Evolutionary conservation across 208 protist genomes (phyloP), one percentile per base, ranked within the genome.

Genomic region (Paratrypanosoma confusum): DNA sequence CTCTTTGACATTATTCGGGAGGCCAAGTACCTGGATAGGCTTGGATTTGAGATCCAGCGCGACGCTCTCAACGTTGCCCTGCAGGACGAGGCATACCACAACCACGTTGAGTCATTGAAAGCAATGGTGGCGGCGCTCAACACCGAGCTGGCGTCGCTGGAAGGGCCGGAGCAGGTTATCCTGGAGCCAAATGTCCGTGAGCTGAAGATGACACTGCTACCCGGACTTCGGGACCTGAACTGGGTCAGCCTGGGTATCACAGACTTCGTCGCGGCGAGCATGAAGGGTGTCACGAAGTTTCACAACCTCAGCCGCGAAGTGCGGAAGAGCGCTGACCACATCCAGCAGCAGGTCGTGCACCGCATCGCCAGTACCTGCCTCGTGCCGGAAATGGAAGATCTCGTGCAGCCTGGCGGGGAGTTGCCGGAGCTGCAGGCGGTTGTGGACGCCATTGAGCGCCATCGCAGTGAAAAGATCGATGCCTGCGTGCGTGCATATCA

Each of bases 181-280:
- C 65, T 98, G 20, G 51, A 53, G 1, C 68, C 70, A 28, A 80
- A 96, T 37, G 81, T 98, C 22, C 59, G 50, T 0, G 75, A 97
- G 52, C 71, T 98, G 34, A 90, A 90, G 55, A 41, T 54, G 34
- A 67, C 84, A 10, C 59, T 99, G 7, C 65, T 93, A 45, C 91
- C 93, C n/a, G 96, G 95, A 20, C 81, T 96, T 48, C 57, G 69
- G 25, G 81, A 96, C 52, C 89, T 98, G 49, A 99, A 99, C 81
- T 99, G 97, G 96, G 98, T 96, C 25, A 98, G 95, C 36, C 79
- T 99, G 5, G 96, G 93, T 43, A 97, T 99, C 44, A 66, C 79
- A 10, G 95, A 97, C 52, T 99, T 97, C 67, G 83, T 98, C 31
- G 53, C 57, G 34, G 77, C 59, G 35, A 96, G 90, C 55, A 87